Evolutionary conservation across 805 yeast genomes (phyloP).

Genomic region (Metschnikowia noctiluminum): DNA sequence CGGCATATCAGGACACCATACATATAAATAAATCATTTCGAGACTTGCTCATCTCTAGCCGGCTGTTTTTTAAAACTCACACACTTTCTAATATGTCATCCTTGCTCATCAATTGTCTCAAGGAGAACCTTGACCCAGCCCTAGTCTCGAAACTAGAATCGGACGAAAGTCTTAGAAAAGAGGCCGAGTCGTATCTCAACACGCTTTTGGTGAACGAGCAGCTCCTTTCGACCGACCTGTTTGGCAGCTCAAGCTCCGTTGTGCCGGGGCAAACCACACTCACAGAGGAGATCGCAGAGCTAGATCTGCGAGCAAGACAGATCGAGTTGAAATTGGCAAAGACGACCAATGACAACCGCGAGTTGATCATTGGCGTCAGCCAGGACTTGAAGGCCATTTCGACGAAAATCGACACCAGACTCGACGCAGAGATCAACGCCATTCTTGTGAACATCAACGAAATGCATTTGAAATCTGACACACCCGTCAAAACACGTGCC

Average conservation of each 20-base stretch:
- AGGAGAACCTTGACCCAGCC: conserved; percentile 25
- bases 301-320: conserved; percentile 53
- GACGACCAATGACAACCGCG: conserved; percentile 39
- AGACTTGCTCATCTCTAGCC: too few species aligned
- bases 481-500: conserved; percentile 2
- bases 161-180: conserved; percentile 18
- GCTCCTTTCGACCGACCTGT: conserved; percentile 41
- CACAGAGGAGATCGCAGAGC: conserved; percentile 71
- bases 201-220: conserved; percentile 48
- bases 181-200: conserved; percentile 32
- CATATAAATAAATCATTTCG: too few species aligned
- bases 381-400: conserved; percentile 26
- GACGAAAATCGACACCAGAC: conserved; percentile 14
- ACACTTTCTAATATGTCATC: conserved; percentile 23
- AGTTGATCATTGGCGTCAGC: conserved; percentile 42
- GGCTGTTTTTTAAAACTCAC: background rate
- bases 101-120: conserved; percentile 33
- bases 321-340: conserved; percentile 46
- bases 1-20: background rate
- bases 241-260: conserved; percentile 37
- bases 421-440: conserved; percentile 13
- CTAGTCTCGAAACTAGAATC: conserved; percentile 18
- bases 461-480: conserved; percentile 3
- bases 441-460: conserved; percentile 7
- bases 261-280: conserved; percentile 27